Conservation (phyloP, 106 monocot genomes). For the Allium fistulosum region DNA sequence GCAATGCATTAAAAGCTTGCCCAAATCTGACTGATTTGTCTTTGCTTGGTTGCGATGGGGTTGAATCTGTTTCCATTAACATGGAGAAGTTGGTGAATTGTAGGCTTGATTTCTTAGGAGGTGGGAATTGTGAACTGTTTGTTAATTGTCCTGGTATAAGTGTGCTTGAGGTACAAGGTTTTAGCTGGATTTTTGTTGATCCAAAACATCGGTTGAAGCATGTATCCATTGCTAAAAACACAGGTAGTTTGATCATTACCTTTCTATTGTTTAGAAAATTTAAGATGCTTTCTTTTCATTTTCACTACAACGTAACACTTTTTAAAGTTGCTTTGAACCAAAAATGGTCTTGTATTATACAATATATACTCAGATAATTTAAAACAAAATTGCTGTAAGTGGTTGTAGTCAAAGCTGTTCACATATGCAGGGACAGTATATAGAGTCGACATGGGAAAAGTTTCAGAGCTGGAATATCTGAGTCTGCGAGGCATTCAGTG, state of each 20-base stretch:
- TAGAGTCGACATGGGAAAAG: constrained; percentile 64
- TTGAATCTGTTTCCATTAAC: constrained; percentile 29
- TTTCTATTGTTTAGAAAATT: too few relatives aligned
- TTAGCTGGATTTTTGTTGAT: constrained; percentile 53
- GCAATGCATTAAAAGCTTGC: constrained; percentile 40
- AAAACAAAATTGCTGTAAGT: too few relatives aligned
- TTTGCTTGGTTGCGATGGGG: constrained; percentile 84
- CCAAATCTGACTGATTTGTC: constrained; percentile 71
- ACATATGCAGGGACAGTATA: constrained; percentile 46
- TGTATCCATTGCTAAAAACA: constrained; percentile 56
- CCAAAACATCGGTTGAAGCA: constrained; percentile 33
- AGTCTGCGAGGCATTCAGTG: constrained; percentile 82
- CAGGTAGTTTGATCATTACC: constrained; percentile 27
- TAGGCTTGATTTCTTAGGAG: constrained; percentile 71
- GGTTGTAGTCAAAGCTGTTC: too few relatives aligned
- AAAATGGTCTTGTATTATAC: too few relatives aligned
- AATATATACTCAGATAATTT: too few relatives aligned
- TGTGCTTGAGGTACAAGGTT: constrained; percentile 51
- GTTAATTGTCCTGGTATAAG: constrained; percentile 28
- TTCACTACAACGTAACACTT: too few relatives aligned
- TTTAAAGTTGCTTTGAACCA: too few relatives aligned
- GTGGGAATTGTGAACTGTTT: constrained; percentile 30
- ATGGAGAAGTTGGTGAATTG: constrained; percentile 59
- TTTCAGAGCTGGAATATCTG: constrained; percentile 45
- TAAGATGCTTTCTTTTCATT: too few relatives aligned